phyloP scores from a whole-genome alignment of 495 filamentous ascomycete genomes.

The Bathelium albidoporum region DNA sequence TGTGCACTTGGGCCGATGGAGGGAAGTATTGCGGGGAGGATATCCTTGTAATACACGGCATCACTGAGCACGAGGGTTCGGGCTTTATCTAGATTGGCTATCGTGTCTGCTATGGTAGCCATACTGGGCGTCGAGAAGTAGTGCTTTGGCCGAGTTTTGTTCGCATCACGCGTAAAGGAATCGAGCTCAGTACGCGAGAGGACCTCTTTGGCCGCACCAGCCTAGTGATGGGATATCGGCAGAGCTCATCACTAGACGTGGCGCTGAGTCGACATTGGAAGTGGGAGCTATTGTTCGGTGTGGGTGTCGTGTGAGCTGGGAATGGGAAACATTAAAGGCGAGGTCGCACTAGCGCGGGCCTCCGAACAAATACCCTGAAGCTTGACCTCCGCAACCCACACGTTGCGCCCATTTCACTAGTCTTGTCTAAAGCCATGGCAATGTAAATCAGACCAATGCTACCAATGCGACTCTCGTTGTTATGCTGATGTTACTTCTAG shows the following conservation, averaged over 20 bases:
- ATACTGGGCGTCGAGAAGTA: not conserved
- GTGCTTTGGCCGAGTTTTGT: not conserved
- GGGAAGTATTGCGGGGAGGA: constrained; percentile 80
- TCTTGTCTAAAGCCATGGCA: not conserved
- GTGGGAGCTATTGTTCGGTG: not conserved
- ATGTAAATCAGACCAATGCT: not conserved
- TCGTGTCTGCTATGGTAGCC: constrained; percentile 35
- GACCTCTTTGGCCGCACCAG: not conserved
- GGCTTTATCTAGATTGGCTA: constrained; percentile 61
- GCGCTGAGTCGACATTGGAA: no score
- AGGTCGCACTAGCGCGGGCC: not conserved
- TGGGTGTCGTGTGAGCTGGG: not conserved
- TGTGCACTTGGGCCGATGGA: constrained; percentile 67
- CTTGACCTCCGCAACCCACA: constrained; percentile 1
- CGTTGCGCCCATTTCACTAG: not conserved
- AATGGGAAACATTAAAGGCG: not conserved
- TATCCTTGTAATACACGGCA: constrained; percentile 72
- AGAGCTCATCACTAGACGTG: not conserved
- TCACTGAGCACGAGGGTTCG: constrained; percentile 80
- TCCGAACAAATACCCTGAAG: not conserved
- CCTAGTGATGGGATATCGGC: not conserved
- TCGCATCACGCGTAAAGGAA: not conserved
- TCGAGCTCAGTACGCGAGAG: not conserved
- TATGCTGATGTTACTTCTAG: constrained; percentile 31
- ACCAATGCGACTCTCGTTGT: not conserved